phyloP scores from a whole-genome alignment of 2,329 filamentous ascomycete species.

The Colletotrichum sp. region DNA sequence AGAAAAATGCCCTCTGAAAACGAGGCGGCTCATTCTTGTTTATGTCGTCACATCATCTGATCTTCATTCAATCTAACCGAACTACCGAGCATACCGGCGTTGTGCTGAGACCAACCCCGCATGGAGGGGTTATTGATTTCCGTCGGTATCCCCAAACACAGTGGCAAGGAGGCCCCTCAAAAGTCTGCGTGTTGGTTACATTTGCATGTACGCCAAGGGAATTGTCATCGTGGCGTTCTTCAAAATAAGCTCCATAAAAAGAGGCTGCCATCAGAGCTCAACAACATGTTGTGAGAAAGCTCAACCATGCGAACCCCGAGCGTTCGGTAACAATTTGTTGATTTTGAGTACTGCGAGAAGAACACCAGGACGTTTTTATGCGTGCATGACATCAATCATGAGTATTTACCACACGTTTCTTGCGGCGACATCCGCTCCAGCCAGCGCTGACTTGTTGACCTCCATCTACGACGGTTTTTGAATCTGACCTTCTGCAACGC shows the following conservation, averaged over 20 bases:
- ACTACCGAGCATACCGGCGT: not conserved
- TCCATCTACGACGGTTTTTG: not conserved
- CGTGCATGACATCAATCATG: not conserved
- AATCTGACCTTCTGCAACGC: not conserved
- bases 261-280: not conserved
- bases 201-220: not conserved
- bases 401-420: not conserved
- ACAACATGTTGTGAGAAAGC: not conserved
- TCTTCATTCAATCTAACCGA: not conserved
- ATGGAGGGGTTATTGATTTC: not conserved
- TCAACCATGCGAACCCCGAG: not conserved
- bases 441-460: not conserved
- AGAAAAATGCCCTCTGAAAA: not conserved
- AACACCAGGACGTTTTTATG: accelerated
- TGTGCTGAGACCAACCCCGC: not conserved
- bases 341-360: not conserved
- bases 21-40: not conserved
- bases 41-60: not conserved
- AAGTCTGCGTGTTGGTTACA: not conserved
- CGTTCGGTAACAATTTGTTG: not conserved
- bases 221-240: not conserved
- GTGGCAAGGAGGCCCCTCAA: not conserved
- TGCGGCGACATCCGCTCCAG: not conserved
- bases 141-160: not conserved
- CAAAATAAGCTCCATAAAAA: not conserved